phyloP scores from a whole-genome alignment of 2,329 filamentous ascomycete species.

The Talaromyces marneffei region DNA sequence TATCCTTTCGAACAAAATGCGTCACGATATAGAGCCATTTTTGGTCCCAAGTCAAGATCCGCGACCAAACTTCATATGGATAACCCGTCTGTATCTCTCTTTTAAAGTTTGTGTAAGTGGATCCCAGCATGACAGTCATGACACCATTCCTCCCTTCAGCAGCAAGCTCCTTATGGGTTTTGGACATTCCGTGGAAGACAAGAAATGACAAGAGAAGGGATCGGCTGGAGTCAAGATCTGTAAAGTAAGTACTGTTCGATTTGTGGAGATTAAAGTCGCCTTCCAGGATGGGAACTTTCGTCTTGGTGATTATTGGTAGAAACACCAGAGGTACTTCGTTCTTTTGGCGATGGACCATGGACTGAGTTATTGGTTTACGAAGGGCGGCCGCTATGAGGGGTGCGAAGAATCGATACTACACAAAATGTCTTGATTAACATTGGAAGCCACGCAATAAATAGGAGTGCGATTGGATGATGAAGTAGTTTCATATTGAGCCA shows the following conservation, averaged over 20 bases:
- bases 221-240: constrained; percentile 49
- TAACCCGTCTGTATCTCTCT: constrained; percentile 21
- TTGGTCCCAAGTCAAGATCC: constrained; percentile 25
- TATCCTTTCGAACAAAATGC: constrained; percentile 20
- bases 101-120: constrained; percentile 19
- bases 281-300: constrained; percentile 11
- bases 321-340: constrained; percentile 12
- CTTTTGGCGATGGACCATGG: constrained; percentile 1
- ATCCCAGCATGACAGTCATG: constrained; percentile 17
- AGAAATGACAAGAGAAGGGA: constrained; percentile 40
- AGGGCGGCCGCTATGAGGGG: constrained; percentile 6
- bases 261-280: constrained; percentile 26
- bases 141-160: constrained; percentile 9
- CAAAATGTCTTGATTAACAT: background rate
- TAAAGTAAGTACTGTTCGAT: constrained; percentile 52
- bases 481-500: background rate
- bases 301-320: constrained; percentile 14
- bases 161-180: constrained; percentile 6
- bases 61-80: constrained; percentile 21
- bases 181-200: constrained; percentile 11
- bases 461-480: background rate
- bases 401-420: constrained; percentile 9
- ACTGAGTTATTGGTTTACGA: constrained; percentile 7
- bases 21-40: constrained; percentile 29
- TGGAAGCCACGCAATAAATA: too few relatives aligned